Base-by-base conservation (phyloP, 768 basidiomycete genomes). In the Xanthoconium stramineum region DNA sequence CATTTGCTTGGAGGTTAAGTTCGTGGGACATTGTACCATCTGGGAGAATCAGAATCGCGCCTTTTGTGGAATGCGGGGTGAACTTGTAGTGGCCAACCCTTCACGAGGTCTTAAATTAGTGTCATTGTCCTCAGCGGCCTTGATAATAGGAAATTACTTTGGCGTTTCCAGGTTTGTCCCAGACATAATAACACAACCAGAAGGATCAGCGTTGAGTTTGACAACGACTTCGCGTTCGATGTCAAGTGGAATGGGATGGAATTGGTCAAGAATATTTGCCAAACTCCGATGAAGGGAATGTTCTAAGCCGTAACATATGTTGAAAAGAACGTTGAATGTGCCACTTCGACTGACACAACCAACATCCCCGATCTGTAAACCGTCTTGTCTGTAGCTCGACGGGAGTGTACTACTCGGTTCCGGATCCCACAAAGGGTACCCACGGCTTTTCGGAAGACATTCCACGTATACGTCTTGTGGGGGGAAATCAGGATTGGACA, bases 321-420 rank as follows among this genome's bases (percentile, higher is more conserved):
- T 75, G 57, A 75, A 75, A 0, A 73, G 62, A 48, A 69, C 71
- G 32, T 65, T 61, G 44, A 75, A 64, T 7, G 2, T 24, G 20
- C 73, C 74, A 28, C 60, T 44, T 5, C 55, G 50, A 4, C 56
- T 59, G 24, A 74, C 47, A 36, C 67, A 58, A 11, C 71, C 71
- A 5, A 75, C 69, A 52, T 76, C 74, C 2, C 74, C 74, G 12
- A 75, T 71, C 40, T 59, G 63, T 28, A 71, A 53, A 1, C 72
- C 72, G 13, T 63, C 51, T 6, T 53, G 44, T 14, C 56, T 55
- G 38, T 74, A 70, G 12, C 55, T 52, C 14, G 47, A 33, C 4
- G 69, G 68, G 7, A 72, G 59, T 12, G 37, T 40, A 17, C 24
- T 43, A 38, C 65, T 57, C 1, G 67, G 66, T 11, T 68, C 65